phyloP scores from a whole-genome alignment of 768 basidiomycete genomes.

The Serendipita sp. region DNA sequence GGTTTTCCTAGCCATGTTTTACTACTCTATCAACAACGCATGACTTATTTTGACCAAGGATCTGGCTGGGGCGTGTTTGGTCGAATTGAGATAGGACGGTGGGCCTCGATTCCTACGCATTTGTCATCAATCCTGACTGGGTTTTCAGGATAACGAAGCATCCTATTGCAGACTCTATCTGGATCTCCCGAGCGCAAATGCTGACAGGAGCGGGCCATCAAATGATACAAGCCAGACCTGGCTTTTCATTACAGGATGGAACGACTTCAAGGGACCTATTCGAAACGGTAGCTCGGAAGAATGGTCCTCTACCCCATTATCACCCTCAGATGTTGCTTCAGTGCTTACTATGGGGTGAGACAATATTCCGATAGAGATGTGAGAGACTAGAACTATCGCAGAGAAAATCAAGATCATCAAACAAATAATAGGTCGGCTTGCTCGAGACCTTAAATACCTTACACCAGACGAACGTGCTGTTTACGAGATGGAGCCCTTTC shows the following conservation, averaged over 20 bases:
- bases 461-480: constrained; percentile 16
- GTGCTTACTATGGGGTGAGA: constrained; percentile 80
- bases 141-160: constrained; percentile 50
- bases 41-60: constrained; percentile 76
- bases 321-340: constrained; percentile 89
- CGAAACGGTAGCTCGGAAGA: constrained; percentile 64
- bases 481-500: constrained; percentile 33
- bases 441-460: constrained; percentile 26
- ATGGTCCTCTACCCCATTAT: constrained; percentile 80
- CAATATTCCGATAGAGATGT: not conserved
- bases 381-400: constrained; percentile 19
- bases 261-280: constrained; percentile 41
- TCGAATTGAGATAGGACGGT: constrained; percentile 57
- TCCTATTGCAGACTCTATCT: constrained; percentile 78
- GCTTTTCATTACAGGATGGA: constrained; percentile 13
- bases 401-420: constrained; percentile 80
- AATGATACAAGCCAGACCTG: constrained; percentile 49
- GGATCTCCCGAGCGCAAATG: constrained; percentile 71
- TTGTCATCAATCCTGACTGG: constrained; percentile 8
- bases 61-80: constrained; percentile 65
- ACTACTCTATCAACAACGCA: constrained; percentile 82
- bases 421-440: constrained; percentile 56
- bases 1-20: constrained; percentile 69
- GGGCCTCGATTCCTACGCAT: constrained; percentile 16
- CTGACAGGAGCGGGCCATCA: constrained; percentile 72